Percentiles rank a stretch among this genome's conserved stretches.
phyloP scores from a whole-genome alignment of 805 yeast species.

The Dipodascopsis uninucleata region DNA sequence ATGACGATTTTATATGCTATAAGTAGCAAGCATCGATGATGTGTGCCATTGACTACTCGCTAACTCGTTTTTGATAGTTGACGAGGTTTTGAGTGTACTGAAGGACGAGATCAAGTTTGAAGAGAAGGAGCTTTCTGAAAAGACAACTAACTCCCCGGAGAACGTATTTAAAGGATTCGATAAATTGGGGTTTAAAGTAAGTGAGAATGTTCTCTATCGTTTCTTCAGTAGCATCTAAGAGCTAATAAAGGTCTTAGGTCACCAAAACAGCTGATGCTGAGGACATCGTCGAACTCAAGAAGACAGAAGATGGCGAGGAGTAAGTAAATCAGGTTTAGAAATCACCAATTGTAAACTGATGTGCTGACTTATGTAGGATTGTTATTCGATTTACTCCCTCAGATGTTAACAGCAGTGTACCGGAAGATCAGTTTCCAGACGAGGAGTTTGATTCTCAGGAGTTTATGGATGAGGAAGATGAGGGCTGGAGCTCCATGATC shows the following conservation, averaged over 20 bases:
- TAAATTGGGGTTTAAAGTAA: slow-evolving; percentile 8
- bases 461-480: background rate
- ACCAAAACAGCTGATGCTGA: background rate
- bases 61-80: background rate
- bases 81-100: slow-evolving; percentile 7
- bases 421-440: no score
- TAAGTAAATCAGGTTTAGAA: background rate
- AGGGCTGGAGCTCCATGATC: slow-evolving; percentile 4
- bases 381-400: slow-evolving; percentile 16
- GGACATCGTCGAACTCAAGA: slow-evolving; percentile 3
- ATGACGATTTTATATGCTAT: background rate
- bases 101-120: slow-evolving; percentile 15
- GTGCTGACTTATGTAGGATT: slow-evolving; percentile 4
- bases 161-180: slow-evolving; percentile 2
- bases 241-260: background rate
- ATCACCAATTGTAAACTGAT: background rate
- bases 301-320: slow-evolving; percentile 2
- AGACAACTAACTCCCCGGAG: slow-evolving; percentile 7
- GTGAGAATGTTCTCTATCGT: background rate
- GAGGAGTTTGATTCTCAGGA: background rate
- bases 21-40: no score
- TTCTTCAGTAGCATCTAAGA: background rate
- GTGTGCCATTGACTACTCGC: background rate
- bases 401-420: slow-evolving; percentile 17
- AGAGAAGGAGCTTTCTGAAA: slow-evolving; percentile 8